These are phyloP conservation scores for Pythium oligandrum DNA, from an alignment of 352 stramenopile genomes.

Conservation along the genomic window DNA sequence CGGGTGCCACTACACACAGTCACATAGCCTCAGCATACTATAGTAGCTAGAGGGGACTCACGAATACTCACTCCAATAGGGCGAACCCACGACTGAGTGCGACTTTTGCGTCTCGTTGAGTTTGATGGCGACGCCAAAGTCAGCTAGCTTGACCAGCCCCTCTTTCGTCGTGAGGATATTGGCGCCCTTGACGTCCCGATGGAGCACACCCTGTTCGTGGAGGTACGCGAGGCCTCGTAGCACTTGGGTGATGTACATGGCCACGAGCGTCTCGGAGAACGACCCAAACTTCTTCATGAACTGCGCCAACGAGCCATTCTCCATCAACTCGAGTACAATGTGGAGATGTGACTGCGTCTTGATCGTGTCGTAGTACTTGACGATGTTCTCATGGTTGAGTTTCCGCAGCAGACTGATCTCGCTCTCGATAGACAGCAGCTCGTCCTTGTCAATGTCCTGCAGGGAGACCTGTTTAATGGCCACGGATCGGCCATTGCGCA, in stretches of 20 bases:
- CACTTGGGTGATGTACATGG: constrained; percentile 92
- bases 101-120: constrained; percentile 84
- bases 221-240: constrained; percentile 87
- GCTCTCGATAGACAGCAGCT: constrained; percentile 77
- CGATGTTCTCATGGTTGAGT: constrained; percentile 93
- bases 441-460: constrained; percentile 80
- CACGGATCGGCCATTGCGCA: constrained; percentile 77
- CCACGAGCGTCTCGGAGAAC: constrained; percentile 87
- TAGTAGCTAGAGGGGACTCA: not conserved
- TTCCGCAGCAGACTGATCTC: constrained; percentile 92
- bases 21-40: constrained; percentile 3
- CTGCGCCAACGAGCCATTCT: constrained; percentile 90
- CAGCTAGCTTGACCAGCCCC: constrained; percentile 88
- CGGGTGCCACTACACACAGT: constrained; percentile 81
- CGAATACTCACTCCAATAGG: constrained; percentile 88
- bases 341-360: constrained; percentile 76
- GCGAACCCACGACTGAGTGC: constrained; percentile 90
- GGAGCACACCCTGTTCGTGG: constrained; percentile 89
- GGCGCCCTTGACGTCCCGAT: constrained; percentile 91
- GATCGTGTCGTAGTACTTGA: constrained; percentile 95
- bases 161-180: constrained; percentile 93
- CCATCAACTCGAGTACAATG: constrained; percentile 92
- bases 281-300: constrained; percentile 93
- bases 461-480: constrained; percentile 87
- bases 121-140: constrained; percentile 92